Conservation (phyloP, 805 yeast genomes). For the Diddensiella santjacobensis region DNA sequence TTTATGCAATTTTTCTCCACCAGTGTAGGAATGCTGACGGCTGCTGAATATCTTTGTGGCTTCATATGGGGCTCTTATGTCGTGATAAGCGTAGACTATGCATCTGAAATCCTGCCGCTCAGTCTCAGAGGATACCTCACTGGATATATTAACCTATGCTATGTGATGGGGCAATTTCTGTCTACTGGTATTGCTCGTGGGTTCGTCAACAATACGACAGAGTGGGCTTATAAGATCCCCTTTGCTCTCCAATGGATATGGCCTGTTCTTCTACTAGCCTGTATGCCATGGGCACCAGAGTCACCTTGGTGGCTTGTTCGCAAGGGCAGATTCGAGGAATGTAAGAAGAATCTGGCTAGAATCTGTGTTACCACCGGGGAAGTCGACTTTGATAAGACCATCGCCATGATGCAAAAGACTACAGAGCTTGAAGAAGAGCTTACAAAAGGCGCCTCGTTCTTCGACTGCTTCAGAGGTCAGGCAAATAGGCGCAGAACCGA, state of each 20-base stretch:
- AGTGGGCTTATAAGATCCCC: slow-evolving; percentile 48
- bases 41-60: slow-evolving; percentile 35
- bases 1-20: slow-evolving; percentile 46
- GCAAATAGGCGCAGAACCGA: slow-evolving; percentile 1
- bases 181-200: slow-evolving; percentile 49
- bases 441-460: slow-evolving; percentile 6
- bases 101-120: slow-evolving; percentile 51
- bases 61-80: slow-evolving; percentile 52
- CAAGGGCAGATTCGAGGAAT: slow-evolving; percentile 39
- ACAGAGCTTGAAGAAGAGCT: slow-evolving; percentile 9
- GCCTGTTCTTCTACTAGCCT: slow-evolving; percentile 46
- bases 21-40: slow-evolving; percentile 34
- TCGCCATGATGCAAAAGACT: slow-evolving; percentile 36
- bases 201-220: slow-evolving; percentile 22
- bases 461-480: slow-evolving; percentile 13
- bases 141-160: slow-evolving; percentile 48
- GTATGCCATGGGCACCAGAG: slow-evolving; percentile 44
- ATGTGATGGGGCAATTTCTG: slow-evolving; percentile 55
- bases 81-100: slow-evolving; percentile 46
- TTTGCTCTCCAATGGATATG: slow-evolving; percentile 58
- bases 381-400: slow-evolving; percentile 18
- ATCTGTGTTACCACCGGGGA: slow-evolving; percentile 40
- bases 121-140: slow-evolving; percentile 46
- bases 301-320: slow-evolving; percentile 55
- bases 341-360: slow-evolving; percentile 38